These are phyloP conservation scores for Rhodomyrtus psidioides DNA, from an alignment of 441 rosid genomes.

Conservation along the genomic window DNA sequence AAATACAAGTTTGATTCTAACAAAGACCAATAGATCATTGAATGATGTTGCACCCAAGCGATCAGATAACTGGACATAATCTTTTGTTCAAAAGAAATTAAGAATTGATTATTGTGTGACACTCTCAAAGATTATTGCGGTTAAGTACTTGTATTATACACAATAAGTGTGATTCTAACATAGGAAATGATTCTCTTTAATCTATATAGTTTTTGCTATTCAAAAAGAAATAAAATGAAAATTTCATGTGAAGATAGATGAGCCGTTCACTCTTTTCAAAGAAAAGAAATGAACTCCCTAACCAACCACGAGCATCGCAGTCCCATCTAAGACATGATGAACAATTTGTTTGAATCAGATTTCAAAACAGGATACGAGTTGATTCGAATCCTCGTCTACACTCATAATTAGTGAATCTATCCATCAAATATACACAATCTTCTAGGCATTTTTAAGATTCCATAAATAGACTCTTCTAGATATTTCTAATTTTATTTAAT, in stretches of 20 bases:
- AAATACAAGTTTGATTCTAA: background rate
- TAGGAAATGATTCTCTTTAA: background rate
- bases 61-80: background rate
- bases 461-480: background rate
- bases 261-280: background rate
- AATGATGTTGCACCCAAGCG: background rate
- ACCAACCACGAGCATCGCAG: background rate
- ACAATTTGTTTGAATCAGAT: background rate
- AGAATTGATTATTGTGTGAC: background rate
- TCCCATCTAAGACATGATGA: background rate
- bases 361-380: background rate
- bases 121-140: background rate
- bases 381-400: too few relatives aligned
- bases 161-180: background rate
- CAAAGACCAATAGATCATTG: background rate
- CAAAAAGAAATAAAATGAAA: background rate
- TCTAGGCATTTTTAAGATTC: too few relatives aligned
- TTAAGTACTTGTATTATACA: background rate
- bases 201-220: background rate
- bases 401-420: too few relatives aligned
- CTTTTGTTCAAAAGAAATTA: background rate
- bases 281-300: background rate
- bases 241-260: background rate
- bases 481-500: background rate
- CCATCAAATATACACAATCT: too few relatives aligned